These are phyloP conservation scores for Leccinum longicurvipes DNA, from an alignment of 768 basidiomycete species.

Conservation along the genomic window DNA sequence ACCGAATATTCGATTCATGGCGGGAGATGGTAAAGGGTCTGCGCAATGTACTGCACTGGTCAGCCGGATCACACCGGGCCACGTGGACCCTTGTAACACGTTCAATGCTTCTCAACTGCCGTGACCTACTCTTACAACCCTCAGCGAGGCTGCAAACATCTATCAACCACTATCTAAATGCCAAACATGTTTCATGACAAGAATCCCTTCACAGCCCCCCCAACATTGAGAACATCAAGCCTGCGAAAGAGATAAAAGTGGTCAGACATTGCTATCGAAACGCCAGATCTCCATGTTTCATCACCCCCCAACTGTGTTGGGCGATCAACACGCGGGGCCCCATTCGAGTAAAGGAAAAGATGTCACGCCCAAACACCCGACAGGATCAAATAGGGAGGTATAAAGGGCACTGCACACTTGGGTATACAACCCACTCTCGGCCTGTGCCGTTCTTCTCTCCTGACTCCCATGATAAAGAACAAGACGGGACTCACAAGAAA, in stretches of 20 bases:
- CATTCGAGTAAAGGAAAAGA: not conserved
- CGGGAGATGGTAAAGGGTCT: not conserved
- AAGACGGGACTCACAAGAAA: slow-evolving; percentile 64
- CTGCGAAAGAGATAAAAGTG: slow-evolving; percentile 32
- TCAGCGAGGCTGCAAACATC: no score
- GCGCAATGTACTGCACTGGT: not conserved
- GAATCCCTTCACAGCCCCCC: slow-evolving; percentile 89
- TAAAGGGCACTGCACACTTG: not conserved
- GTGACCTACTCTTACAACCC: not conserved
- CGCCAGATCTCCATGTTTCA: not conserved
- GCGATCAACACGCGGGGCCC: not conserved
- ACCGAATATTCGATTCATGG: slow-evolving; percentile 87
- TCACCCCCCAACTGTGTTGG: no score
- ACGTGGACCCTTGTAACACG: not conserved
- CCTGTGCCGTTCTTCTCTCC: not conserved
- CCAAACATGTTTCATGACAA: slow-evolving; percentile 43
- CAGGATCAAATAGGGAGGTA: slow-evolving; percentile 6
- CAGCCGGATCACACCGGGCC: not conserved
- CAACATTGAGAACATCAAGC: slow-evolving; percentile 85
- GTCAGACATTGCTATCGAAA: slow-evolving; percentile 6
- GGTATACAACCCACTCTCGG: slow-evolving; percentile 11
- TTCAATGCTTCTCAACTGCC: not conserved
- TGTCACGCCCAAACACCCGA: not conserved
- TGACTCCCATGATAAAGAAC: not conserved
- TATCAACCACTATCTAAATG: not conserved